phyloP scores from a whole-genome alignment of 2,329 filamentous ascomycete species.

The Scorias spongiosa region DNA sequence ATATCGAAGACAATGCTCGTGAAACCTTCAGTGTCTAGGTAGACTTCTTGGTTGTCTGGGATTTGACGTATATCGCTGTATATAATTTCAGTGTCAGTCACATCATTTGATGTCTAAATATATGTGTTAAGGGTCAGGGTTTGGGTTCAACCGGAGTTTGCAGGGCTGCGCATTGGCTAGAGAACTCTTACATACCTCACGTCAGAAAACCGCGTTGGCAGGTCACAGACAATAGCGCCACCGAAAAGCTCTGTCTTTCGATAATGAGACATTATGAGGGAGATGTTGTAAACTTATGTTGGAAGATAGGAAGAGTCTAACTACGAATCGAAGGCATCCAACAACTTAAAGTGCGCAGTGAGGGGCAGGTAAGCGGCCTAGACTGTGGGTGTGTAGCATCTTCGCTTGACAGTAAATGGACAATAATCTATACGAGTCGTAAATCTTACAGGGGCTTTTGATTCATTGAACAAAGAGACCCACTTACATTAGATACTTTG shows the following conservation, averaged over 20 bases:
- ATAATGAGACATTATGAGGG: slow-evolving; percentile 22
- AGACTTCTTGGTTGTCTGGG: slow-evolving; percentile 84
- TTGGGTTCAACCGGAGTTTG: background rate
- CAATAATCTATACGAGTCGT: too few species aligned
- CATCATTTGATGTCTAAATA: background rate
- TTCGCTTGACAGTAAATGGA: too few species aligned
- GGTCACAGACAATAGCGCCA: slow-evolving; percentile 53
- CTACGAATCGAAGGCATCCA: too few species aligned
- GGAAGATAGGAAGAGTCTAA: too few species aligned
- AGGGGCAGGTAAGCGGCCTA: too few species aligned
- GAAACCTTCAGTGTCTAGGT: slow-evolving; percentile 68
- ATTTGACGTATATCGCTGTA: slow-evolving; percentile 56
- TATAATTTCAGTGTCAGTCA: background rate
- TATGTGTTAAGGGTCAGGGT: slow-evolving; percentile 5
- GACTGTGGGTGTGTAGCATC: too few species aligned
- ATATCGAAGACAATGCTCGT: slow-evolving; percentile 85
- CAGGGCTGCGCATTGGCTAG: background rate
- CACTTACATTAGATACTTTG: too few species aligned
- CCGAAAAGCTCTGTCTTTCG: slow-evolving; percentile 50
- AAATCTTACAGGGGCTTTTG: too few species aligned
- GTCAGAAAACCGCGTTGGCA: slow-evolving; percentile 54
- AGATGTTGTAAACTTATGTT: slow-evolving; percentile 21
- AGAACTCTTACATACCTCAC: slow-evolving; percentile 44
- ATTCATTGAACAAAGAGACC: too few species aligned
- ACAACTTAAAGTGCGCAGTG: too few species aligned